Conservation (phyloP, 176 grass and related monocot genomes). For the Musa itinerans region DNA sequence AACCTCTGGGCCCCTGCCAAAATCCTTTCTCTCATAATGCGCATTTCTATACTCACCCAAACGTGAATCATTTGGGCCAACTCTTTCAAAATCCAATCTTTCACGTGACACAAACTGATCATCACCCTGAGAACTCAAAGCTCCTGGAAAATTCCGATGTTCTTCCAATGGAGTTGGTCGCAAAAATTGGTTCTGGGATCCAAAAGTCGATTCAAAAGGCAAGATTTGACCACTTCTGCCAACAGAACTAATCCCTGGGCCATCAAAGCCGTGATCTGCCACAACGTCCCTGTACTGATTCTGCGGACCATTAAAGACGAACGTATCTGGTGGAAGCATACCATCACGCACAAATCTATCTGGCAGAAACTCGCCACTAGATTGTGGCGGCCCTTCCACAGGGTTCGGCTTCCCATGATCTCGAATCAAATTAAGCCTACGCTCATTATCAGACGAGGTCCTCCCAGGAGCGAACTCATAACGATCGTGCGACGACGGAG, state of each 20-base stretch:
- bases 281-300: not conserved
- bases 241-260: not conserved
- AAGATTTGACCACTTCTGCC: not conserved
- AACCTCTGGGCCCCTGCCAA: not conserved
- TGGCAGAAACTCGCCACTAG: slow-evolving; percentile 23
- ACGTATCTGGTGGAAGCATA: not conserved
- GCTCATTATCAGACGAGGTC: slow-evolving; percentile 36
- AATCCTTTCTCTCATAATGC: not conserved
- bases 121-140: not conserved
- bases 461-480: slow-evolving; percentile 16
- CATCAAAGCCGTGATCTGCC: not conserved
- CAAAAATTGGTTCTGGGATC: not conserved
- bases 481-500: not conserved
- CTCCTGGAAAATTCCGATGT: slow-evolving; percentile 1
- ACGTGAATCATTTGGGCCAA: not conserved
- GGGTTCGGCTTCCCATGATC: slow-evolving; percentile 40
- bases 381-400: not conserved
- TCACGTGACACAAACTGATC: not conserved
- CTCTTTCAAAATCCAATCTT: not conserved
- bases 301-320: no score
- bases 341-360: slow-evolving; percentile 27
- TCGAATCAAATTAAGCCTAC: slow-evolving; percentile 57
- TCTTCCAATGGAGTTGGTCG: not conserved
- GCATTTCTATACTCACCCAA: not conserved
- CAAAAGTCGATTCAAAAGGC: not conserved